Conservation (phyloP, 306 rosid genomes). For the Dryas alaskensis region DNA sequence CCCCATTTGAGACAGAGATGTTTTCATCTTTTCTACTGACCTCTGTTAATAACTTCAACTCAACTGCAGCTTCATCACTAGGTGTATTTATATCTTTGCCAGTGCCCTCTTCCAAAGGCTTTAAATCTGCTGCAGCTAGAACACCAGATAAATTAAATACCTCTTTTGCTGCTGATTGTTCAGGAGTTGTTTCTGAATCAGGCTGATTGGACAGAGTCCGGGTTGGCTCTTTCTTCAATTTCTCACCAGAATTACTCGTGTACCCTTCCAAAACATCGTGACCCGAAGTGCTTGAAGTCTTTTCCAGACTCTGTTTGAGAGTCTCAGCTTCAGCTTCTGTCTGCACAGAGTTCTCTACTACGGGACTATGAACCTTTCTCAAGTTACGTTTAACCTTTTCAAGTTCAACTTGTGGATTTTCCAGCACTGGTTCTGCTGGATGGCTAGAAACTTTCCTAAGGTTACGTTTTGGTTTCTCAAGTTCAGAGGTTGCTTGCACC, state of each 20-base stretch:
- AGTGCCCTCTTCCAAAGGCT: conserved; percentile 50
- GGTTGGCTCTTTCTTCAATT: conserved; percentile 46
- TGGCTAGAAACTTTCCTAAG: conserved; percentile 61
- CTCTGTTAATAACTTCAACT: conserved; percentile 46
- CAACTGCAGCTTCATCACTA: conserved; percentile 42
- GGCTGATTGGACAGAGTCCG: conserved; percentile 32
- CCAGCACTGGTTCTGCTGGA: conserved; percentile 57
- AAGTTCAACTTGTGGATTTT: conserved; percentile 86
- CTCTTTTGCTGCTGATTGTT: conserved; percentile 46
- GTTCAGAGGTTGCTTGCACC: conserved; percentile 57
- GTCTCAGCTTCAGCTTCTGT: conserved; percentile 55
- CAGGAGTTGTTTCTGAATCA: conserved; percentile 50
- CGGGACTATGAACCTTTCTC: conserved; percentile 90
- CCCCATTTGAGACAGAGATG: conserved; percentile 51
- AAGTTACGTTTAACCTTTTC: conserved; percentile 91
- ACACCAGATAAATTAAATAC: conserved; percentile 34
- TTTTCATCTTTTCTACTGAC: conserved; percentile 46
- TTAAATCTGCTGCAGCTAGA: conserved; percentile 47
- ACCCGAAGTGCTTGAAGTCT: conserved; percentile 36
- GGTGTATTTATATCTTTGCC: conserved; percentile 43
- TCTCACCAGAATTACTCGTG: conserved; percentile 39
- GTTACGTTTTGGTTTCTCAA: conserved; percentile 81
- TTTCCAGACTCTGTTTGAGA: conserved; percentile 54
- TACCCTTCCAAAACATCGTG: conserved; percentile 43
- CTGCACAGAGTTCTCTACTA: conserved; percentile 54